Evolutionary conservation across 768 basidiomycete species (phyloP), one percentile per base, ranked within the genome.

Genomic region (Rhizopogon vesiculosus): DNA sequence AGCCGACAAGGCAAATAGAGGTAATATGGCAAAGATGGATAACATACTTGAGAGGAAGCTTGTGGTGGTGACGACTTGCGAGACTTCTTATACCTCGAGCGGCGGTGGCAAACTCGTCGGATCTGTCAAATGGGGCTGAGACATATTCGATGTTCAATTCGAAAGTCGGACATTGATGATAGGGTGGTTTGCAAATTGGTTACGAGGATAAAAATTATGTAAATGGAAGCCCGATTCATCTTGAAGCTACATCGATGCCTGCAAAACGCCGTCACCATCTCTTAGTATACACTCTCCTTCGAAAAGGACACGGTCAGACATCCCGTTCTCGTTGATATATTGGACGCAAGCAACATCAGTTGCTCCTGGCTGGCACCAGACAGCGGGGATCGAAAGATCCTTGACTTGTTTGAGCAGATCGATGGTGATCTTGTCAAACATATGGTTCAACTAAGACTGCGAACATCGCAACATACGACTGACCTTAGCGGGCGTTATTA

Each of bases 311-410:
- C 78, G 78, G 64, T 84, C 84, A 35, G 75, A 71, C 60, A 93
- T 69, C 4, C 76, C 80, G 50, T 86, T 84, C 56, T 84, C 79
- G 41, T 81, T 77, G 66, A 94, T 84, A 62, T 80, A 94, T 15
- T 75, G 63, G 15, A 76, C 69, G 45, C 93, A 90, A 3, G 71
- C 70, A 15, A 74, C 78, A 62, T 91, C 86, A 60, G 87, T 85
- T 7, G 92, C 90, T 19, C 92, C 92, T 7, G 93, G 93, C 67
- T 96, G 93, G 31, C 95, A 79, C 93, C 93, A 96, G 43, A 93
- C 76, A 3, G 85, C 78, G 5, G 85, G 87, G n/a, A 91, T 69
- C n/a, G 70, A 69, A n/a, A 83, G 79, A n/a, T 77, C 76, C 67
- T 85, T 85, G 7, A 86, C 87, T 56, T 84, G 77, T 66, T 86